Evolutionary conservation across 352 stramenopile species (phyloP), one percentile per base, ranked within the genome.

Genomic region (Globisporangium splendens): DNA sequence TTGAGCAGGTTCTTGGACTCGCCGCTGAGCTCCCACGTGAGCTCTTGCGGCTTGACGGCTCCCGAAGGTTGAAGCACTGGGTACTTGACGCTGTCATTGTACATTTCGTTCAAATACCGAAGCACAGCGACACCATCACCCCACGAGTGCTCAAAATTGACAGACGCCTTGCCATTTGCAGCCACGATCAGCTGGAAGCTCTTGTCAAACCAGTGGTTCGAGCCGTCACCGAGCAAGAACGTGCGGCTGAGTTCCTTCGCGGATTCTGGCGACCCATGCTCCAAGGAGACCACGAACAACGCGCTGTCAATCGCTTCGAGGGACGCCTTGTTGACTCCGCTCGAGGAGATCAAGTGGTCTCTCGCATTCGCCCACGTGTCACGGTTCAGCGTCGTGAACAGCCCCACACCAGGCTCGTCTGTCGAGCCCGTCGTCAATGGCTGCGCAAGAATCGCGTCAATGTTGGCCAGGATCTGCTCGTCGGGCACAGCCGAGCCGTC

Each of bases 131-230:
- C 87, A 44, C 89, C 89, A 50, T 96, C 88, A 15, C 86, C 86
- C 87, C 88, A 97, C 39, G 88, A 86, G 63, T 97, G 89, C 57
- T 97, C 89, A 69, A 96, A 96, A 71, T 94, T 96, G 46, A 96
- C 84, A 2, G 81, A 90, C 15, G 83, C 79, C 21, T 76, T 77
- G 47, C 88, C 89, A 59, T 96, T 96, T 12, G 70, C 71, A 11
- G 83, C 78, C 8, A 96, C 66, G 48, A 96, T 91, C 5, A 96
- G 61, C 65, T 97, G 89, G 56, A 97, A 94, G 63, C 84, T 95
- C 83, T 97, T 97, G 69, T 97, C 89, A 50, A 96, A 96, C 88
- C 89, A 97, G 63, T 92, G 87, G 72, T 96, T 96, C 20, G 73
- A 73, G 49, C 82, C 87, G 46, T 96, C 79, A 52, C 89, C 89